Base-by-base conservation (phyloP, 2,329 filamentous ascomycete genomes). In the Trichoderma guizhouense region DNA sequence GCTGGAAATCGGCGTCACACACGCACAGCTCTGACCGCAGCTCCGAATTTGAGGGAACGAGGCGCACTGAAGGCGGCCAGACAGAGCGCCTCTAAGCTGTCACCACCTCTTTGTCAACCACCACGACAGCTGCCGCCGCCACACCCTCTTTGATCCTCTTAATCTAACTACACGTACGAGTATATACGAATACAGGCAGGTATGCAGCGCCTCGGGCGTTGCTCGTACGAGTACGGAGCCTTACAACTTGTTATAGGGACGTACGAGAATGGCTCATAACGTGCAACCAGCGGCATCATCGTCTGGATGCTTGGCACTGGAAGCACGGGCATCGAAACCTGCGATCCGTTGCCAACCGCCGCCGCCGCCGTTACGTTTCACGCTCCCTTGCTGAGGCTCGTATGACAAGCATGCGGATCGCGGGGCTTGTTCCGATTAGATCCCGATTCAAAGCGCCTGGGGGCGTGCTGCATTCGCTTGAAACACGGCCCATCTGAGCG, bases 381-480 rank as follows among this genome's bases (percentile, higher is more conserved):
- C 21, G 63, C 53, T 58, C 39, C 66, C 66, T 58, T 51, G 57
- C 66, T 69, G 57, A 51, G 39, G 55, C 66, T 69, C 66, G 66
- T 39, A 61, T 69, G 66, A 61, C 47, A 69, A 69, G 57, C 66
- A 34, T 51, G 66, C 66, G 66, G 55, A 69, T 69, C 66, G 66
- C 66, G 66, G 66, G 66, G 66, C 36, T 61, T 26, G 66, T 69
- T 61, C 66, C 66, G 66, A 69, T 69, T 62, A 69, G 66, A 69
- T 69, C 66, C 66, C 66, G 66, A 69, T 69, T 69, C 39, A 69
- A 69, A 62, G 66, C 66, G 66, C 66, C 43, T 61, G 66, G 55
- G 65, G 66, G 57, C 66, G 66, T 61, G 66, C 57, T 69, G 66
- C 66, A 61, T 62, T 53, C 39, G 55, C 28, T 12, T n/a, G 30